Percentiles rank a stretch among this genome's conserved stretches.
These are phyloP conservation scores for Cercospora citrullina DNA, from an alignment of 2,329 filamentous ascomycete genomes.

Conservation along the genomic window DNA sequence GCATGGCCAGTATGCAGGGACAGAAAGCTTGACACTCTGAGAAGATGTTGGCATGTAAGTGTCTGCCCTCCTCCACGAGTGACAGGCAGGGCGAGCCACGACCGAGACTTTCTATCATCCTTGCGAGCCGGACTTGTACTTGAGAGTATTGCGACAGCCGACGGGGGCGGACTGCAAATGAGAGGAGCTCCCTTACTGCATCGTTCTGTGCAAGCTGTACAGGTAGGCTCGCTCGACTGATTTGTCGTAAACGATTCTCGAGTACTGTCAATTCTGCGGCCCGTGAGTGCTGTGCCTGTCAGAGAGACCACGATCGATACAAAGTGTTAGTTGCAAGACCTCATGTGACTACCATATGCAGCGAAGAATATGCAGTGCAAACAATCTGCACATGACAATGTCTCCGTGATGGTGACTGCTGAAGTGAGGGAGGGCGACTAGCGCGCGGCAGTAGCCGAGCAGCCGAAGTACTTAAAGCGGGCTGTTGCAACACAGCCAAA, in stretches of 20 bases:
- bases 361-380: neutral
- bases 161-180: too few relatives aligned
- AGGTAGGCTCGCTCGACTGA: neutral
- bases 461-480: constrained; percentile 11
- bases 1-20: too few relatives aligned
- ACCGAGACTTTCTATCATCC: too few relatives aligned
- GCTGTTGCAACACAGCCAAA: constrained; percentile 1
- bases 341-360: neutral
- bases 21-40: too few relatives aligned
- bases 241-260: neutral
- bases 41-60: too few relatives aligned
- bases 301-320: neutral
- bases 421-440: neutral
- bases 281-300: neutral
- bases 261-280: neutral
- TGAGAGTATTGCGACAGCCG: too few relatives aligned
- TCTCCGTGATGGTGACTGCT: neutral
- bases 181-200: too few relatives aligned
- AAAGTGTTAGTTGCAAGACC: neutral
- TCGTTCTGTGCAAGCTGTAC: neutral
- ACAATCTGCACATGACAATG: neutral
- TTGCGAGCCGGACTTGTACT: too few relatives aligned
- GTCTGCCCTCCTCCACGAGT: too few relatives aligned
- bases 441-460: neutral
- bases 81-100: too few relatives aligned